Base-by-base conservation (phyloP, 371 early-diverging fungal genomes). In the Smittium culicis region DNA sequence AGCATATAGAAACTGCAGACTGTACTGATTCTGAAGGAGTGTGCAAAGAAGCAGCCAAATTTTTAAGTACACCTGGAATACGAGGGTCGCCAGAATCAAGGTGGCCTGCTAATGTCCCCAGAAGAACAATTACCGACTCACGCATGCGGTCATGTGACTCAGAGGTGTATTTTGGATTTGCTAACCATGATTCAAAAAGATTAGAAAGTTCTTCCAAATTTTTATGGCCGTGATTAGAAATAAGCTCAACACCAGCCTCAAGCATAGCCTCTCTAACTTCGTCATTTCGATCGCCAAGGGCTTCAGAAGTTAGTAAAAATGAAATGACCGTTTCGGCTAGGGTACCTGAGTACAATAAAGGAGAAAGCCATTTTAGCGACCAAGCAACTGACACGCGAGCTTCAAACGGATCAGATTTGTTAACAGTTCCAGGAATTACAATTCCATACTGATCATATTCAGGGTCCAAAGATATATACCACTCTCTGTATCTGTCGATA, bases 21-120 rank as follows among this genome's bases (percentile, higher is more conserved):
- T 98, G 98, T 27, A 98, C 97, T 3, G 89, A 74, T 76, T 97
- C 98, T 0, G 94, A 90, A 1, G 98, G 98, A 16, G 96, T 98
- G 61, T 86, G 81, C 61, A 97, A 80, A 1, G 98, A 89, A 27
- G 85, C 92, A 34, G 96, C 81, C 64, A 98, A 77, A 72, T 88
- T 91, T 35, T 86, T 84, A 5, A 96, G 87, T 34, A 92, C 91
- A 11, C 83, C 81, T 0, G 83, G 84, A 35, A 95, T 86, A 73
- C 86, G 85, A 62, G 81, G 80, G 20, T 72, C 72, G 69, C 89
- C 89, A 24, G 81, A 79, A 14, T 85, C 61, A 68, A 98, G 74
- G 72, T 92, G 89, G 71, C 89, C 83, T 17, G 98, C 95, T 59
- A 93, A 82, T 27, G 88, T 90, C 66, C 96, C 97, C 63, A 93